A percentile compares a stretch with the other conserved stretches of the same genome.
phyloP scores from a whole-genome alignment of 192 early-diverging fungal species.

The Coemansia erecta region DNA sequence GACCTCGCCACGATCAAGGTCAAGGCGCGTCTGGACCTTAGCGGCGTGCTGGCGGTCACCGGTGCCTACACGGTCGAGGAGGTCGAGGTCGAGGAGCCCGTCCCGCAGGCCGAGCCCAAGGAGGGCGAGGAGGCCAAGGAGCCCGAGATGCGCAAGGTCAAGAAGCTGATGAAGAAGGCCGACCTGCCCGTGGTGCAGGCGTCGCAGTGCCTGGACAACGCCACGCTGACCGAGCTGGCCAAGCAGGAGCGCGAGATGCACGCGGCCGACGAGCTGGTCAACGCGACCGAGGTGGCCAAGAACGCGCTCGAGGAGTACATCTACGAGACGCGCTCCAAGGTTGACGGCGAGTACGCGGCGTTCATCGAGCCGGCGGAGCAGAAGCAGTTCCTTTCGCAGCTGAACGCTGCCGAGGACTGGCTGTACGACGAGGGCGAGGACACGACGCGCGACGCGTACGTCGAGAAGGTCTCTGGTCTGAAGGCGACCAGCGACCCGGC shows the following conservation, averaged over 20 bases:
- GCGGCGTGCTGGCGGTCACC: constrained; percentile 79
- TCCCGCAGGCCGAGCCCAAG: constrained; percentile 57
- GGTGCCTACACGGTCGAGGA: constrained; percentile 88
- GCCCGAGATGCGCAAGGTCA: constrained; percentile 73
- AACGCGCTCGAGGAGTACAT: constrained; percentile 98
- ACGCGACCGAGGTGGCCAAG: constrained; percentile 89
- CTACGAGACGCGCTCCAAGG: constrained; percentile 89
- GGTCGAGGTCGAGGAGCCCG: constrained; percentile 75
- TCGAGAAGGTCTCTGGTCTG: constrained; percentile 75
- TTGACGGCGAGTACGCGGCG: constrained; percentile 68
- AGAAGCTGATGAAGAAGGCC: constrained; percentile 87
- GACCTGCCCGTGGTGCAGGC: constrained; percentile 72
- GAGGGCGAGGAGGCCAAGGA: constrained; percentile 60
- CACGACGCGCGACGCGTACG: constrained; percentile 84
- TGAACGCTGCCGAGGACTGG: constrained; percentile 93
- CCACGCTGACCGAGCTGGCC: constrained; percentile 62
- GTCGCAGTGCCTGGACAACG: constrained; percentile 59
- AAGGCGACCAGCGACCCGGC: constrained; percentile 82
- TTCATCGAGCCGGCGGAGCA: constrained; percentile 74
- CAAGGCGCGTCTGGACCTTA: constrained; percentile 85
- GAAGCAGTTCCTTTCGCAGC: constrained; percentile 63
- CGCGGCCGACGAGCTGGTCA: constrained; percentile 80
- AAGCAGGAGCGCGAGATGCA: constrained; percentile 86
- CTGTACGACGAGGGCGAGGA: constrained; percentile 97
- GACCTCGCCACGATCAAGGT: constrained; percentile 84